Base-by-base conservation (phyloP, 352 stramenopile species). In the Pythium rhizo-oryzae region DNA sequence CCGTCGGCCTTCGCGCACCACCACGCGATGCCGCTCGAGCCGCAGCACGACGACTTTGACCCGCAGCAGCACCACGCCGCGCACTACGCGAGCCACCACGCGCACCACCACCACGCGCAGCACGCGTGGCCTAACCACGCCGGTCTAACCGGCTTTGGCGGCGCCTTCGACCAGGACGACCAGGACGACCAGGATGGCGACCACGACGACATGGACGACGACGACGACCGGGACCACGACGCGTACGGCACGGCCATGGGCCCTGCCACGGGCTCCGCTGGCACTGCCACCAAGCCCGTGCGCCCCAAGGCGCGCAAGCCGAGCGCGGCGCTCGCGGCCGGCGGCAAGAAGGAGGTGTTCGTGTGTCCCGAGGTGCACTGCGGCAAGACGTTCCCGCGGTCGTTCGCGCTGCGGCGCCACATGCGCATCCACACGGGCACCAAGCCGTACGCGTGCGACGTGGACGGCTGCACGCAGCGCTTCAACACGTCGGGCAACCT, bases 401-500 rank as follows among this genome's bases (percentile, higher is more conserved):
- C 84, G 12, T 96, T 96, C 67, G 88, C 88, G 46, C 75, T 96
- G 62, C 78, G 87, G 39, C 79, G 88, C 30, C 88, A 96, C 67
- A 86, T 88, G 84, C 86, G 88, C 62, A 94, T 94, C 65, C 87
- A 94, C 74, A 94, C 87, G 43, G 85, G 86, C 65, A 92, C 70
- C 53, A 93, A 93, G 58, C 88, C 86, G 24, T 96, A 94, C 69
- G 82, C 69, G 21, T 96, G 88, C 53, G 85, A 94, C 72, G 82
- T 84, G 58, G 75, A 90, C 9, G 85, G 85, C 70, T 94, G 86
- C 69, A 39, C 74, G 44, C 83, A 93, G 65, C 78, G 86, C 12
- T 96, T 96, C 74, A 94, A 93, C 70, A 96, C 88, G 72, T 96
- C 88, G 16, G 88, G 88, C 13, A 96, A 96, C 69, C 61, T 96